Evolutionary conservation across 2,329 filamentous ascomycete genomes (phyloP).

Genomic region (Penicillium sp.): DNA sequence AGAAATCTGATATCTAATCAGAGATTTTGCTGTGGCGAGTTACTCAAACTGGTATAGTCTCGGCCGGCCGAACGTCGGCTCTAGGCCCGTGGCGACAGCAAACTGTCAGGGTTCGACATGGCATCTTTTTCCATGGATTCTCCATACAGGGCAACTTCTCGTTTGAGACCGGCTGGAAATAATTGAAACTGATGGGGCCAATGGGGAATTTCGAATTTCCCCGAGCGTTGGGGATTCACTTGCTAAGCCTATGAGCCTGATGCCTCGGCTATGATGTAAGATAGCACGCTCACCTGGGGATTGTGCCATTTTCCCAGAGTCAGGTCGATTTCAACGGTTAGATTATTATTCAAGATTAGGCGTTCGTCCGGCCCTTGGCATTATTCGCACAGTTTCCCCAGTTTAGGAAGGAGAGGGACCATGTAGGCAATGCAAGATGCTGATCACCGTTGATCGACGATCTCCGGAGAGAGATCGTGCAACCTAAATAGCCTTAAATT

Average conservation of each 20-base stretch:
- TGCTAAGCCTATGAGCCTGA: no score
- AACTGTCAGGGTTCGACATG: neutral
- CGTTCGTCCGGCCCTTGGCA: neutral
- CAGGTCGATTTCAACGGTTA: no score
- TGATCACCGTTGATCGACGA: neutral
- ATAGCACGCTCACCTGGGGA: no score
- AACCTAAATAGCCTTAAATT: neutral
- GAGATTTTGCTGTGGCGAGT: constrained; percentile 3
- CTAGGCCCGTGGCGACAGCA: constrained; percentile 2
- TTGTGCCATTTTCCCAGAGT: no score
- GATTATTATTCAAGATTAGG: neutral
- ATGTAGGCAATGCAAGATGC: neutral
- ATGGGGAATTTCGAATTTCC: no score
- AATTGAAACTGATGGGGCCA: no score
- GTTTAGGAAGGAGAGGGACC: neutral
- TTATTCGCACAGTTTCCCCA: neutral
- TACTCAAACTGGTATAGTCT: constrained; percentile 6
- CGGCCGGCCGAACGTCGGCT: constrained; percentile 10
- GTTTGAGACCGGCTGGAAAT: no score
- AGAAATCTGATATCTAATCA: neutral
- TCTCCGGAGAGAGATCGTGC: neutral
- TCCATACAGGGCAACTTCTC: no score
- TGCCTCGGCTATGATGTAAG: no score
- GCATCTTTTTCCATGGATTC: neutral
- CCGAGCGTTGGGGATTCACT: no score